Percentiles rank a stretch among this genome's conserved stretches.
These are phyloP conservation scores for Syzygium aqueum DNA, from an alignment of 345 rosid species.

Conservation along the genomic window DNA sequence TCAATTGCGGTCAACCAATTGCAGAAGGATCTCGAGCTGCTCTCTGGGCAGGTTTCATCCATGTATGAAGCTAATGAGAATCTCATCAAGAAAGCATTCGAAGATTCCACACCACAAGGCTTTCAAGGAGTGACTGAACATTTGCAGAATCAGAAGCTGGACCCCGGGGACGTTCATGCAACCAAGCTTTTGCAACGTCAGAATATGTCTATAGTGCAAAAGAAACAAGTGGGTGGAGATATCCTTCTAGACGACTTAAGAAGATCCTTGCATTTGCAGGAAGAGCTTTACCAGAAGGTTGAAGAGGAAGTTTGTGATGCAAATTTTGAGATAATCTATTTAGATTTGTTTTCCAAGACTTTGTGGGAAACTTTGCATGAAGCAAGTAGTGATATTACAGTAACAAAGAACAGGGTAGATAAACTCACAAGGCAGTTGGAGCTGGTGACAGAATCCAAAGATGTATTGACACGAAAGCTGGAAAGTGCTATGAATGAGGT, in stretches of 20 bases:
- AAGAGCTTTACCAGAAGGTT: constrained; percentile 66
- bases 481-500: constrained; percentile 57
- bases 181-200: constrained; percentile 20
- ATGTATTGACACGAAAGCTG: constrained; percentile 51
- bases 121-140: constrained; percentile 17
- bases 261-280: constrained; percentile 75
- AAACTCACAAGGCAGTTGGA: constrained; percentile 56
- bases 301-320: constrained; percentile 74
- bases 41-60: constrained; percentile 85
- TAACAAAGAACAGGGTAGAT: constrained; percentile 35
- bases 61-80: constrained; percentile 89
- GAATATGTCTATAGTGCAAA: constrained; percentile 30
- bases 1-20: constrained; percentile 89
- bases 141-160: constrained; percentile 13
- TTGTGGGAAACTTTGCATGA: constrained; percentile 57
- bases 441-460: constrained; percentile 54
- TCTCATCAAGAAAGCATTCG: constrained; percentile 75
- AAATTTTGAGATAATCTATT: constrained; percentile 51
- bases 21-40: constrained; percentile 93
- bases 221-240: constrained; percentile 54
- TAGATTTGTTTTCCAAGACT: constrained; percentile 73
- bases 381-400: constrained; percentile 37
- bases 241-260: constrained; percentile 60
- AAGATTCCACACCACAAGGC: constrained; percentile 44
- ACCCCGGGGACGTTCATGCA: constrained; percentile 16